Conservation (phyloP, 176 grass and related monocot genomes). For the Triticum dicoccoides region DNA sequence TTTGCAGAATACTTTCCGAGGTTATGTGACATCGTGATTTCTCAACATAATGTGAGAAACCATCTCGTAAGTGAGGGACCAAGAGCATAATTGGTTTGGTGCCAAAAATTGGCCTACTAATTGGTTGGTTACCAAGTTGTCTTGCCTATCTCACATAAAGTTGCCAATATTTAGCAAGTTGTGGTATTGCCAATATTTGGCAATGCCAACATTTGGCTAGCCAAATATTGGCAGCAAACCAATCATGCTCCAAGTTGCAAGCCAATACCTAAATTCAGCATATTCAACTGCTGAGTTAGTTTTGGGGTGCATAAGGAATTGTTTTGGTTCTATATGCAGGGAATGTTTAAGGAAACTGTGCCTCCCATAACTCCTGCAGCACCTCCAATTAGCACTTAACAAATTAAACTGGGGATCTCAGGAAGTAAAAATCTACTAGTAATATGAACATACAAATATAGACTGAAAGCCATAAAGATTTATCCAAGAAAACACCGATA, state of each 20-base stretch:
- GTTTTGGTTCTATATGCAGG: neutral
- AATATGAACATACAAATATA: slow-evolving; percentile 6
- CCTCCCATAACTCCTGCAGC: slow-evolving; percentile 2
- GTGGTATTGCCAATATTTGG: too few relatives aligned
- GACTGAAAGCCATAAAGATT: slow-evolving; percentile 6
- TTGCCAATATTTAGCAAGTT: too few relatives aligned
- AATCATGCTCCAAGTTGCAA: neutral
- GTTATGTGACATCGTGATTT: neutral
- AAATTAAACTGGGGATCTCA: neutral
- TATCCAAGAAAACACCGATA: too few relatives aligned
- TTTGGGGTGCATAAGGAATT: slow-evolving; percentile 2
- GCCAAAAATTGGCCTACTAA: too few relatives aligned
- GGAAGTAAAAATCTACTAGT: neutral
- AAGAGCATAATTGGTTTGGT: neutral
- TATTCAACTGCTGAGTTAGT: neutral
- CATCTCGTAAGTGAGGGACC: neutral
- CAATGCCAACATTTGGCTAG: too few relatives aligned
- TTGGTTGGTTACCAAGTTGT: too few relatives aligned
- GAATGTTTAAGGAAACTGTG: neutral
- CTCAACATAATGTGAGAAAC: neutral
- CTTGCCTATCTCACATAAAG: too few relatives aligned
- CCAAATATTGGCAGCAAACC: too few relatives aligned
- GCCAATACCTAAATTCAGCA: neutral
- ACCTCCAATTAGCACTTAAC: neutral
- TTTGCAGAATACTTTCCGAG: neutral